Base-by-base conservation (phyloP, 2,329 filamentous ascomycete genomes). In the Diaporthe destruens region DNA sequence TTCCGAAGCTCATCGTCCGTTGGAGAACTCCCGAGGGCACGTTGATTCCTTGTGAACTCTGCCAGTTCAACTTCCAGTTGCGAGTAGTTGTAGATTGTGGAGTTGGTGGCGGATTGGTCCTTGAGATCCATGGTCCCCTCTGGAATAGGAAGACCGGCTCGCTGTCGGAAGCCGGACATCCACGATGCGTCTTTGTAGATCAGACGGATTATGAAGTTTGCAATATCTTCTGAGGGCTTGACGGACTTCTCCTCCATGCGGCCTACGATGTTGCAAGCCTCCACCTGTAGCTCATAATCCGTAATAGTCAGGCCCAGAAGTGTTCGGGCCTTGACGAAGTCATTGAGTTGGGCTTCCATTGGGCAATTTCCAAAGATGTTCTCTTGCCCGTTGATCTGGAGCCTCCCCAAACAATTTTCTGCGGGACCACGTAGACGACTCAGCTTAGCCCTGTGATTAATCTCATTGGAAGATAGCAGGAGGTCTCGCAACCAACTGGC, bases 401-500 rank as follows among this genome's bases (percentile, higher is more conserved):
- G 81, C 5, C 81, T 82, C 1, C 84, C 82, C 73, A 89, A 78
- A 51, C 83, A 84, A 77, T 84, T 86, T 75, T 89, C 86, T 12
- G 81, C 80, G 25, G 84, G 82, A 3, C 81, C 80, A 75, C 86
- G 81, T 29, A 88, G 81, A 2, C 86, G 86, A 63, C 84, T 82
- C 73, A 89, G 84, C 61, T 84, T 83, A 16, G 87, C 88, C 72
- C 82, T 82, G 51, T 82, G 80, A 8, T 83, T 80, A 2, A 85
- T 76, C 7, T 81, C 80, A 0, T 85, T 84, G 1, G 84, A 83
- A 39, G 84, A 85, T 82, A 91, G 84, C 69, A 91, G 81, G 11
- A 91, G 79, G 76, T 91, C 89, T 74, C 87, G 86, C 69, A 92
- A 84, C 90, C 90, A 92, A 2, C 85, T 86, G 1, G 80, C 74